Percentiles rank a stretch among this genome's conserved stretches.
phyloP scores from a whole-genome alignment of 2,329 filamentous ascomycete species.

The Zasmidium angulare region DNA sequence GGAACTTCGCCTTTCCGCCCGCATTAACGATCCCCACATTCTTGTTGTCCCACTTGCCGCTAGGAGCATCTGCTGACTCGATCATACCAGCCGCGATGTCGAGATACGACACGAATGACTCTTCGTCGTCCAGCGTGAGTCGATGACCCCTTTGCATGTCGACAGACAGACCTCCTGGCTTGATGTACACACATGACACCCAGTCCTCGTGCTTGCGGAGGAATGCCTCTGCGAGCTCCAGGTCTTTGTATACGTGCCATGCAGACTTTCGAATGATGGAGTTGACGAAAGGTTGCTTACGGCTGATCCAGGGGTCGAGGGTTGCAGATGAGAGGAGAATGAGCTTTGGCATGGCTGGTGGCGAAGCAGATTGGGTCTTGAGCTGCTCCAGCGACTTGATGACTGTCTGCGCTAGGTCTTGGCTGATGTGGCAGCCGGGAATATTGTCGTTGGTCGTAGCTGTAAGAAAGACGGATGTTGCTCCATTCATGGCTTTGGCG shows the following conservation, averaged over 20 bases:
- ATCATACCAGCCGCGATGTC: conserved; percentile 53
- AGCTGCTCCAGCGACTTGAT: conserved; percentile 43
- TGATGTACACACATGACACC: conserved; percentile 43
- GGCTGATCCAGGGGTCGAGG: conserved; percentile 40
- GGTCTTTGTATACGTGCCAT: conserved; percentile 39
- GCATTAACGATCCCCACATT: conserved; percentile 34
- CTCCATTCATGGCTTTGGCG: conserved; percentile 36
- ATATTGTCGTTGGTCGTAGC: conserved; percentile 26
- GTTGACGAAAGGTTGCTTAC: conserved; percentile 33
- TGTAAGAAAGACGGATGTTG: conserved; percentile 36
- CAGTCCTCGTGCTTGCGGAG: conserved; percentile 41
- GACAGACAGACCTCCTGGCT: conserved; percentile 42
- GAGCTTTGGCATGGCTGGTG: conserved; percentile 38
- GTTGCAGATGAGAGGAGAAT: conserved; percentile 47
- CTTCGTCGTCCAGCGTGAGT: conserved; percentile 40
- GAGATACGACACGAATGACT: conserved; percentile 43
- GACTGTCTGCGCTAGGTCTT: conserved; percentile 39
- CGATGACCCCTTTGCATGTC: conserved; percentile 43
- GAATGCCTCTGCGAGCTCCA: conserved; percentile 37
- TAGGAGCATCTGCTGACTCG: conserved; percentile 38
- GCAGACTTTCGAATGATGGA: conserved; percentile 9
- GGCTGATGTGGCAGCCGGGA: conserved; percentile 35
- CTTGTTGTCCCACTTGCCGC: conserved; percentile 9
- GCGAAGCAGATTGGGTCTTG: conserved; percentile 1
- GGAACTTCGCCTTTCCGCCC: conserved; percentile 36